Evolutionary conservation across 2,329 filamentous ascomycete genomes (phyloP), one percentile per base, ranked within the genome.

Genomic region (Colletotrichum sp.): DNA sequence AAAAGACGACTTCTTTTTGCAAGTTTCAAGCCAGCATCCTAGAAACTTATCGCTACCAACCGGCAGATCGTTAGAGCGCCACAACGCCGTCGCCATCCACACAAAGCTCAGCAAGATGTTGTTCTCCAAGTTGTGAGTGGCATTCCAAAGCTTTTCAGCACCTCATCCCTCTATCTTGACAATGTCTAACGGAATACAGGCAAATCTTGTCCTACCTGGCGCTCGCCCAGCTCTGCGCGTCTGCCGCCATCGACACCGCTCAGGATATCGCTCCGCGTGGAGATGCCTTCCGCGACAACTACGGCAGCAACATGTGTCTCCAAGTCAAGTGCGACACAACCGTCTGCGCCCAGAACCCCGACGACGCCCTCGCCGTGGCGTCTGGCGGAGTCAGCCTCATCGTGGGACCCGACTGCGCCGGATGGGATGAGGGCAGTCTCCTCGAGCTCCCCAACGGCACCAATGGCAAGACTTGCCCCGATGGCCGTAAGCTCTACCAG

Each of bases 301-400:
- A 15, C 12, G 70, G 70, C 7, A 72, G 70, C 26, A 44, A 44
- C 32, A 36, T 32, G 24, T 72, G 70, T n/a, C 70, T 72, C 32
- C 70, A 72, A 3, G 70, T 68, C 26, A 16, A 34, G 7, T 72
- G 70, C n/a, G 70, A 72, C 24, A 60, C 63, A 0, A 59, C 26
- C 3, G 63, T 72, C n/a, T 72, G 70, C 52, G 70, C 70, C 9
- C 26, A 36, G n/a, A 32, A 39, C 5, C 24, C 49, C 13, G 26
- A 44, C 3, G 52, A 72, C 6, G 70, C 70, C 13, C 63, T 59
- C 13, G 32, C 34, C 26, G 70, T 52, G 13, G 70, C 70, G 3
- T 68, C 70, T 21, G 16, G 15, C 1, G 70, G 52, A 6, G 49
- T 69, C 18, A 68, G 64, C 6, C 63, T 72, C 13, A 49, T 49